Evolutionary conservation across 176 grass and related monocot genomes (phyloP), one percentile per base, ranked within the genome.

Genomic region (Oryza glumipatula): DNA sequence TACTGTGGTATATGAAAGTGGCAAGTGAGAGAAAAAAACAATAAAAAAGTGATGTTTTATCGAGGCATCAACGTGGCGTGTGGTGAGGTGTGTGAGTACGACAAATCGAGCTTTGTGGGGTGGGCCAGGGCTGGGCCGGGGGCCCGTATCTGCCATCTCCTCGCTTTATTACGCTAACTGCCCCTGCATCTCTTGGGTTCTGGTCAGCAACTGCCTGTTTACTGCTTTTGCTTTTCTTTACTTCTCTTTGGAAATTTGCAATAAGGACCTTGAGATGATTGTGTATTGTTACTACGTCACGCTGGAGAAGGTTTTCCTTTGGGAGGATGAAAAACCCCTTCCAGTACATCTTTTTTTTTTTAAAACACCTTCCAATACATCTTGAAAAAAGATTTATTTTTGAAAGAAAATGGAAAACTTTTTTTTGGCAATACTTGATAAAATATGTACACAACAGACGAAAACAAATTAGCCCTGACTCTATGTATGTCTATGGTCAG

Each of bases 51-150:
- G 8, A 8, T 3, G 0, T 17, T n/a, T 1, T 44, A 14, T 70
- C 65, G 0, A 66, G 7, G 82, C 60, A 67, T 48, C 61, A 48
- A 9, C 51, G 72, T 67, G 76, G 13, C 21, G 10, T 39, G 66
- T 14, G 28, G 47, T 26, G 1, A 82, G 54, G 36, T 41, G 12
- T 14, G 47, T 21, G 54, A 58, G 54, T n/a, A 67, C 56, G 74
- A 73, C 80, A 78, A 78, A 65, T 71, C 2, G 12, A 88, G 80
- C 86, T 88, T 88, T 82, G 16, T 9, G 14, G 74, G 15, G 32
- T 46, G 58, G 80, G 86, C 7, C 85, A 11, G 63, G 24, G 23
- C 17, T 3, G 70, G 56, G 56, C 70, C 21, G 77, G 78, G 11
- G 36, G 5, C 36, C 64, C 12, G 61, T 45, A 67, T 80, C 9